Percentiles rank a stretch among this genome's conserved stretches.
Evolutionary conservation across 2,329 filamentous ascomycete genomes (phyloP).

Genomic region (Penicillium sclerotigenum): DNA sequence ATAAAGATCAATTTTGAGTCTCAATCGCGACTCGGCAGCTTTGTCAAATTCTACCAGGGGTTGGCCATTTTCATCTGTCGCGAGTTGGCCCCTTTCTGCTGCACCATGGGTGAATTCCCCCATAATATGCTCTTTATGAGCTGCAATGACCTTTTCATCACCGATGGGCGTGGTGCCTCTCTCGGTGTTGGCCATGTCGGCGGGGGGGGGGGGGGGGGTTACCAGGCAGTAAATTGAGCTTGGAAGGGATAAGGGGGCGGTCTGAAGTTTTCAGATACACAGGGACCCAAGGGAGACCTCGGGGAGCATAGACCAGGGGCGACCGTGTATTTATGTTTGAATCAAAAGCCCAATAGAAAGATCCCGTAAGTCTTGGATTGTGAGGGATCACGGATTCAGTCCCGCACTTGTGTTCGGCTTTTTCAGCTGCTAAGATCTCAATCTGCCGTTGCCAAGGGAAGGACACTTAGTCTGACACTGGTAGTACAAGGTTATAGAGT

Average conservation of each 20-base stretch:
- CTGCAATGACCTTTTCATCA: constrained; percentile 23
- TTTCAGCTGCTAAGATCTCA: not conserved
- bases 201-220: too few species aligned
- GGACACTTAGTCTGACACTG: not conserved
- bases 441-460: constrained; percentile 14
- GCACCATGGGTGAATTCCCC: constrained; percentile 32
- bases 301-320: not conserved
- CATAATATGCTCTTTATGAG: constrained; percentile 18
- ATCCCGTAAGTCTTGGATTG: not conserved
- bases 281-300: not conserved
- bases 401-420: not conserved
- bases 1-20: constrained; percentile 63
- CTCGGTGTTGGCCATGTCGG: constrained; percentile 7
- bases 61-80: constrained; percentile 53
- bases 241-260: not conserved
- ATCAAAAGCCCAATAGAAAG: not conserved
- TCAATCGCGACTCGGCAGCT: constrained; percentile 56
- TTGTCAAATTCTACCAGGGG: constrained; percentile 55
- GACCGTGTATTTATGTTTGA: constrained; percentile 4
- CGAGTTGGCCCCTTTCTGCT: constrained; percentile 46
- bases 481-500: not conserved
- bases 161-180: constrained; percentile 8
- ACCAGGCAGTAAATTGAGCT: not conserved
- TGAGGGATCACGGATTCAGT: constrained; percentile 1
- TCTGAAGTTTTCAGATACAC: not conserved